Evolutionary conservation across 768 basidiomycete species (phyloP).

Genomic region (Tylopilus balloui): DNA sequence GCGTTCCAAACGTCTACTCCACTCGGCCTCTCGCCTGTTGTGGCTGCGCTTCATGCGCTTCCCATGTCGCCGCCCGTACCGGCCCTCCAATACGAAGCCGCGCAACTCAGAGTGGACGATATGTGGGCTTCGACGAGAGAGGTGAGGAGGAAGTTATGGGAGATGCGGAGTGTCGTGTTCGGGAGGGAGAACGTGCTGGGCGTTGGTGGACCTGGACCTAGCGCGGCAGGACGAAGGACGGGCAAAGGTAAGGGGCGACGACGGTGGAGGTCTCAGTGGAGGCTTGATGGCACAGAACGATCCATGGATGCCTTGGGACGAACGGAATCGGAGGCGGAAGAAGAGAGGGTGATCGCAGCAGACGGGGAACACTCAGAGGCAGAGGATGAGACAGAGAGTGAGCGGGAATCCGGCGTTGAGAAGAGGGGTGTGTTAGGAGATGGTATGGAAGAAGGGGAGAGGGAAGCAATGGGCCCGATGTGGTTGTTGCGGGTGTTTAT

Average conservation of each 20-base stretch:
- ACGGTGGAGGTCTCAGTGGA: constrained; percentile 48
- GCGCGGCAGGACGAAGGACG: constrained; percentile 45
- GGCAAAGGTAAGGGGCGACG: constrained; percentile 52
- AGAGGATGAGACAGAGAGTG: constrained; percentile 29
- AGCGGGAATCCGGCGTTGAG: constrained; percentile 25
- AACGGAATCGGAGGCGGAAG: constrained; percentile 74
- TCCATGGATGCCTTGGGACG: constrained; percentile 65
- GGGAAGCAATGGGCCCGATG: constrained; percentile 63
- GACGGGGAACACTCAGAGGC: constrained; percentile 30
- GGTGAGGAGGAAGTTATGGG: constrained; percentile 59
- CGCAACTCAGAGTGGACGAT: constrained; percentile 60
- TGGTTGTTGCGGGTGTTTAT: constrained; percentile 76
- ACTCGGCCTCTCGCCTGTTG: constrained; percentile 24
- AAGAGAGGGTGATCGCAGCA: constrained; percentile 44
- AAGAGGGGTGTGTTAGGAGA: constrained; percentile 10
- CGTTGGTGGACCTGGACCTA: constrained; percentile 23
- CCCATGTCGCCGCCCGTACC: constrained; percentile 25
- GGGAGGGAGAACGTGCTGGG: constrained; percentile 49
- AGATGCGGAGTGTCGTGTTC: constrained; percentile 63
- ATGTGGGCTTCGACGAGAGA: constrained; percentile 64
- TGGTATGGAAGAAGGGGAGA: constrained; percentile 38
- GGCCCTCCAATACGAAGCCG: constrained; percentile 64
- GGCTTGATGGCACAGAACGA: constrained; percentile 55
- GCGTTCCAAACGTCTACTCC: constrained; percentile 2
- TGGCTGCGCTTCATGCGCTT: constrained; percentile 33